Base-by-base conservation (phyloP, 2,329 filamentous ascomycete species). In the Colletotrichum simmondsii region DNA sequence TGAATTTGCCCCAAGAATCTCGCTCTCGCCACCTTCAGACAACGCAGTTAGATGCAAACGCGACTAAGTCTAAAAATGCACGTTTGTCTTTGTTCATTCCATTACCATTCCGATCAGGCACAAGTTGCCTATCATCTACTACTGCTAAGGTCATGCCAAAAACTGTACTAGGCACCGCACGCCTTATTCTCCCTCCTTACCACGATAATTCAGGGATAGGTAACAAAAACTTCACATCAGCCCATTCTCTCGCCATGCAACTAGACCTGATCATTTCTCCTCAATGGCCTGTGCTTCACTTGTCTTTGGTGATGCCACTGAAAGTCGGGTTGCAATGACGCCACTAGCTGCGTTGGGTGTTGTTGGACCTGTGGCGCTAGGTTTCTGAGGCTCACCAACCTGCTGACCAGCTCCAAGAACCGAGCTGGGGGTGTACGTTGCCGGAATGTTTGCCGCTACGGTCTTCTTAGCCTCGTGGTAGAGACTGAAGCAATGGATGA, bases 361-460 rank as follows among this genome's bases (percentile, higher is more conserved):
- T 32, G 65, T 30, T n/a, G 68, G 54, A 37, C 70, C 60, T 14
- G 70, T 19, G 11, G 46, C 60, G 14, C 26, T 46, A 1, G 70
- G 14, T 67, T 70, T 65, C 22, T 26, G 24, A 28, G 30, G 49
- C 37, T 71, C 71, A n/a, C 56, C 49, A 42, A 53, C 58, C 59
- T 63, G 35, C 30, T 66, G 67, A 8, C 71, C 68, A 19, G 61
- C 58, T 53, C 65, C 52, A 5, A 72, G 57, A 4, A 67, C 71
- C 10, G 71, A 66, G 14, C 71, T 73, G 5, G 71, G 68, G 6
- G 77, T 82, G 73, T 86, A 86, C 42, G 81, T 82, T 12, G 83
- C 82, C 0, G 86, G 86, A 73, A 85, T 81, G 70, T 88, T 88
- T 59, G 84, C 82, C 54, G 83, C 79, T n/a, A 88, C 84, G 0